Evolutionary conservation across 2,329 filamentous ascomycete species (phyloP), one percentile per base, ranked within the genome.

Genomic region (Macrophomina phaseolina): DNA sequence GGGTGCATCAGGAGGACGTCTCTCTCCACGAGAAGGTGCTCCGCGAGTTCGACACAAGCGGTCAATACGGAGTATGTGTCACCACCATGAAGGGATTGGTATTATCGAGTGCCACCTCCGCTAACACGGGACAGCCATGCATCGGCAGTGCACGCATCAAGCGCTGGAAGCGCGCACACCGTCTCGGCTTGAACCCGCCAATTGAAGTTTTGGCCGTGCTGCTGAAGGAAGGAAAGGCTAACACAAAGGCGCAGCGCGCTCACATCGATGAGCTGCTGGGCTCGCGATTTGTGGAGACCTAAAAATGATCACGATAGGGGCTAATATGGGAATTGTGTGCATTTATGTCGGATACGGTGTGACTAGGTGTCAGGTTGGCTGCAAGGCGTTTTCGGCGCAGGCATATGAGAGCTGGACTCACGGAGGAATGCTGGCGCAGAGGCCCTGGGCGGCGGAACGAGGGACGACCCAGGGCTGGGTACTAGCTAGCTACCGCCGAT

Each of bases 11-110:
- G 79, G 79, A 90, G 72, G 89, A 84, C 2, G 76, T 98, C 71
- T 85, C 83, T 11, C 71, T 91, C 53, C 85, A 90, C 66, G 94
- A 98, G 84, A 97, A 94, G 83, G 88, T 98, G 32, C 79, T 98
- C 73, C 85, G 94, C 69, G 92, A 97, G 77, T 99, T 95, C 80
- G 95, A 99, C 77, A 90, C 97, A 71, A 95, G 90, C 74, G 92
- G 87, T 68, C 92, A 97, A 74, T 99, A 92, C 77, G 95, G 95
- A 66, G 93, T 97, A 87, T 82, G 91, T 70, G 68, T 71, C 70
- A 70, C 58, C 66, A 38, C 42, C 18, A 16, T 18, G 16, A 52
- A 7, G 16, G 48, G 7, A 14, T 18, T 18, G 18, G 49, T 51
- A 28, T 45, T 14, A 49, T 4, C 8, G 23, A 66, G 65, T 70